Percentiles rank a stretch among this genome's conserved stretches.
These are phyloP conservation scores for Closterium sp. DNA, from an alignment of 139 green algal species.

Conservation along the genomic window DNA sequence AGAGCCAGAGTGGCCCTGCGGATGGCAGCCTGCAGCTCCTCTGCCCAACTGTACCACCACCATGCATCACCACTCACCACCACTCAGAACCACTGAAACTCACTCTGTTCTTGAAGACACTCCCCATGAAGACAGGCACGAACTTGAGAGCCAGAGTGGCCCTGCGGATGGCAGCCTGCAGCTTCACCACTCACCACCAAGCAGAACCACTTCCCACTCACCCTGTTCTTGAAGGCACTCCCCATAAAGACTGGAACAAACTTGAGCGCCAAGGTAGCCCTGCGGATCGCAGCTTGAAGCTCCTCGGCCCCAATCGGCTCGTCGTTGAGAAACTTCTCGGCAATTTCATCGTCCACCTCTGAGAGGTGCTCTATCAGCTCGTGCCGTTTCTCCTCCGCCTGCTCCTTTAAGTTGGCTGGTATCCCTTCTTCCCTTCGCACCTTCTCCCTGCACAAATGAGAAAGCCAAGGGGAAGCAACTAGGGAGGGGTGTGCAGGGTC, in stretches of 20 bases:
- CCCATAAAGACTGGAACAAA: slow-evolving; percentile 97
- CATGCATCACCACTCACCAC: no score
- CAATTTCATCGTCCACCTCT: slow-evolving; percentile 89
- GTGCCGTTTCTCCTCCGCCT: slow-evolving; percentile 45
- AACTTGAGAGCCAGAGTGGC: no score
- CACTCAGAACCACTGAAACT: no score
- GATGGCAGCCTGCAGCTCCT: no score
- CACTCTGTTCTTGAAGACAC: no score
- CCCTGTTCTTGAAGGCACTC: slow-evolving; percentile 86
- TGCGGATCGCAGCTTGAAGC: slow-evolving; percentile 40
- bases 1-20: no score
- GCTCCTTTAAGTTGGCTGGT: slow-evolving; percentile 58
- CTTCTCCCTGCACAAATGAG: slow-evolving; percentile 5
- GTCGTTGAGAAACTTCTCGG: slow-evolving; percentile 87
- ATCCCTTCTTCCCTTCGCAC: slow-evolving; percentile 55
- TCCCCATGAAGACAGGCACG: no score
- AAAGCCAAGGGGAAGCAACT: no score
- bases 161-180: no score
- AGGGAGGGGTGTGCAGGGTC: no score
- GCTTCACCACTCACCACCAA: no score
- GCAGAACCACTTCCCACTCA: not conserved
- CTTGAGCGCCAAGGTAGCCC: slow-evolving; percentile 71
- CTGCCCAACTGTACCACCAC: no score
- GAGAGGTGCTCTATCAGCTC: slow-evolving; percentile 54
- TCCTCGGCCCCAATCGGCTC: slow-evolving; percentile 66